Evolutionary conservation across 768 basidiomycete genomes (phyloP), one percentile per base, ranked within the genome.

Genomic region (Leccinum pellstonianum): DNA sequence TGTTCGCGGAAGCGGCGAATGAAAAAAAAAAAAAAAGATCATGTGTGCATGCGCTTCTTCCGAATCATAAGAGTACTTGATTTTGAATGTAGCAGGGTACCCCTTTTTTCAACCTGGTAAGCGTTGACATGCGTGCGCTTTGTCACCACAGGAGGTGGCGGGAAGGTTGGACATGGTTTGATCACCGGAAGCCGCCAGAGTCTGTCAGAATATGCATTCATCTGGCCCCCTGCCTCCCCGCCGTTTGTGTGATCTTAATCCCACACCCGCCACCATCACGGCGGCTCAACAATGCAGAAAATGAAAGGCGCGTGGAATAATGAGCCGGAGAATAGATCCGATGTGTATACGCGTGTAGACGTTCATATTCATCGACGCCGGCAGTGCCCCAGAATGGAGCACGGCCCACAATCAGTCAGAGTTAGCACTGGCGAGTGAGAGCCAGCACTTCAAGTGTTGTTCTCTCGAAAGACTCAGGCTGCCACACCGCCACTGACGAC

Each of bases 281-380:
- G 29, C 37, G 54, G 23, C 50, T 25, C 7, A 43, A 21, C 51
- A 52, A 17, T 15, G 58, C 37, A 57, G 49, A 19, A 14, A 57
- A 60, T 65, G 64, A 65, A 64, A 59, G 14, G 35, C 64, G 62
- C 57, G 57, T 65, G 57, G 55, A 58, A 54, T 14, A 41, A 43
- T 27, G 17, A 31, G 35, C 8, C n/a, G 52, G 51, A 4, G 19
- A 23, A 12, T 19, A 14, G 23, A 12, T 19, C 43, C 19, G 19
- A 21, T 46, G 29, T 52, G 60, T 47, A 8, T 21, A 12, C 12
- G 23, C 25, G 43, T 41, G 41, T 52, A 27, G 15, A n/a, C n/a
- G 7, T 17, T 64, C 66, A 58, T 66, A n/a, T 31, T 66, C 66
- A 63, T 25, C 46, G 33, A 21, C 5, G 43, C 43, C 43, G 19